phyloP scores from a whole-genome alignment of 257 asterid genomes.

The Catharanthus roseus region DNA sequence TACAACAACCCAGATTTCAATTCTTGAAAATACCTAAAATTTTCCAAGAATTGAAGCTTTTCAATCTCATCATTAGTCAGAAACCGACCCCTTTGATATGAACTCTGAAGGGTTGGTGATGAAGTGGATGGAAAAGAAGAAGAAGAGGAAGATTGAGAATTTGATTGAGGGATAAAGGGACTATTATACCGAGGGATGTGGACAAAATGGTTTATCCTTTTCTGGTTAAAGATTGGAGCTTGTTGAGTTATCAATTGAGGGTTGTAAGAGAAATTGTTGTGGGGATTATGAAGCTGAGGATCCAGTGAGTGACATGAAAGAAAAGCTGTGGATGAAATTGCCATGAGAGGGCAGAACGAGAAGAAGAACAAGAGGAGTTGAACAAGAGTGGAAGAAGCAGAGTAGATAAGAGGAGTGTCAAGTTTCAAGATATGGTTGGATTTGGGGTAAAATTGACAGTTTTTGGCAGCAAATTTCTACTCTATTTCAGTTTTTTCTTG shows the following conservation, averaged over 20 bases:
- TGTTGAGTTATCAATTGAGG: conserved; percentile 21
- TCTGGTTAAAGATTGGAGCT: conserved; percentile 36
- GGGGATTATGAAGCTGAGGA: conserved; percentile 33
- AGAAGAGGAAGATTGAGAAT: conserved; percentile 50
- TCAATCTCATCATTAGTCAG: conserved; percentile 60
- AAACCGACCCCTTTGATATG: conserved; percentile 50
- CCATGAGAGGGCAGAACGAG: conserved; percentile 10
- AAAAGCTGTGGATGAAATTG: conserved; percentile 51
- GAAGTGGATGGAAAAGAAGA: conserved; percentile 24
- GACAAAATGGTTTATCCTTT: conserved; percentile 35
- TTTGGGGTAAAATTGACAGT: not conserved
- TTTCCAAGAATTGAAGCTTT: conserved; percentile 48
- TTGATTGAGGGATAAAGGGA: conserved; percentile 36
- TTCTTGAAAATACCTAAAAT: conserved; percentile 55
- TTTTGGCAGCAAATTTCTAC: not conserved
- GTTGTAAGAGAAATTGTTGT: conserved; percentile 26
- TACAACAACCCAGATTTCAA: conserved; percentile 66
- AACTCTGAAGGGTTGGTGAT: conserved; percentile 32
- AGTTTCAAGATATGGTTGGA: not conserved
- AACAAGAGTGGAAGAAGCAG: not conserved
- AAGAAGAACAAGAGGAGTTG: not conserved
- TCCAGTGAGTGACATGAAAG: conserved; percentile 35
- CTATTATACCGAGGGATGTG: conserved; percentile 36
- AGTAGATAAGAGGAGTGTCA: conserved; percentile 6
- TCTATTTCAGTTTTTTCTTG: not conserved